phyloP scores from a whole-genome alignment of 805 yeast genomes.

The Starmerella khaoyaiensis region DNA sequence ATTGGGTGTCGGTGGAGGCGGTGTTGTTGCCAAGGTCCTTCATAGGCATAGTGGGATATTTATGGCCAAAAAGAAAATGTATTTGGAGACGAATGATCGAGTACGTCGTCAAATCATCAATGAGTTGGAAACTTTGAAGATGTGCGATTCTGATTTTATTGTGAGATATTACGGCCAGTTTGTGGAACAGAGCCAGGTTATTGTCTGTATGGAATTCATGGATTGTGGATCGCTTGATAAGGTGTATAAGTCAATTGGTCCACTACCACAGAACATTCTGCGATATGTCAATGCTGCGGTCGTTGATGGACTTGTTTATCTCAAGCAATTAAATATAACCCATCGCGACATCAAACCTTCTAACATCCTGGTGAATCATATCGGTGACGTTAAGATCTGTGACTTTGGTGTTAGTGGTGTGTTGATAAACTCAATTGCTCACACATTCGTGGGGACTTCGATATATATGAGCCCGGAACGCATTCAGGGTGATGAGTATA shows the following conservation, averaged over 20 bases:
- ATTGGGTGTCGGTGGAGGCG: conserved; percentile 89
- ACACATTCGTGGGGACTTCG: conserved; percentile 95
- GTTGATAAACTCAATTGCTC: conserved; percentile 84
- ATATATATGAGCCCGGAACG: conserved; percentile 97
- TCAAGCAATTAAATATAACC: conserved; percentile 75
- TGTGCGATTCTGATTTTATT: conserved; percentile 67
- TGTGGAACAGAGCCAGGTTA: conserved; percentile 54
- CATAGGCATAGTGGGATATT: conserved; percentile 79
- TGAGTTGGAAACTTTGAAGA: conserved; percentile 82
- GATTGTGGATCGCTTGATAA: conserved; percentile 88
- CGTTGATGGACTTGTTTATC: conserved; percentile 64
- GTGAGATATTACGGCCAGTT: conserved; percentile 88
- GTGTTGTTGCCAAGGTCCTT: conserved; percentile 75
- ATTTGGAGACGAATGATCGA: conserved; percentile 66
- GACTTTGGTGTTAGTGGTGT: conserved; percentile 96
- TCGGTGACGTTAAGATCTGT: conserved; percentile 80
- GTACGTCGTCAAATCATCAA: conserved; percentile 74
- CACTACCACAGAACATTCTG: conserved; percentile 54
- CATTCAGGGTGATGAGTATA: conserved; percentile 85
- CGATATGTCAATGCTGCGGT: conserved; percentile 66
- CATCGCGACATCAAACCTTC: conserved; percentile 96
- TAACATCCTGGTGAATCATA: conserved; percentile 74
- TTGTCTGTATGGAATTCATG: conserved; percentile 90
- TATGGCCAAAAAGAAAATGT: conserved; percentile 84
- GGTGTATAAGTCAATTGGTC: conserved; percentile 48